Conservation (phyloP, 768 basidiomycete genomes). For the Antrodiella citrinella region DNA sequence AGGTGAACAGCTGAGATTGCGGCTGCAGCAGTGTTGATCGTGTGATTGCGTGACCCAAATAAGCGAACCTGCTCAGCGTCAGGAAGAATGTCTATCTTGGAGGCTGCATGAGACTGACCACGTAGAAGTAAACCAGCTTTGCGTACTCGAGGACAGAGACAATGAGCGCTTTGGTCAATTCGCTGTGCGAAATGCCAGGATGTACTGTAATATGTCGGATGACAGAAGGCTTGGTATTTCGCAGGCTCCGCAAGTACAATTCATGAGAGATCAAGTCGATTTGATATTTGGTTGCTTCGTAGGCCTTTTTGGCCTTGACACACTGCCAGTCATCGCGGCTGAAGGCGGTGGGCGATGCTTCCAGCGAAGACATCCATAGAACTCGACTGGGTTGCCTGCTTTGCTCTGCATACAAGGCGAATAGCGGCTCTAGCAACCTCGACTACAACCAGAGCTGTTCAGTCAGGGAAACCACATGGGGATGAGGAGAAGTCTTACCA, state of each 20-base stretch:
- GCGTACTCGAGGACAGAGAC: slow-evolving; percentile 36
- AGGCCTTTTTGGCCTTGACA: slow-evolving; percentile 49
- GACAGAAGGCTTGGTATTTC: slow-evolving; percentile 10
- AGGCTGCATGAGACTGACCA: slow-evolving; percentile 37
- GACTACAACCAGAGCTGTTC: slow-evolving; percentile 35
- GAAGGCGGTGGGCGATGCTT: slow-evolving; percentile 46
- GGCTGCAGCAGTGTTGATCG: slow-evolving; percentile 53
- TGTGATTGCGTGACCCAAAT: slow-evolving; percentile 59
- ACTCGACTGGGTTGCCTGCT: slow-evolving; percentile 45
- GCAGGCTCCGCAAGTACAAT: slow-evolving; percentile 40
- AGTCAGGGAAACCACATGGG: not conserved
- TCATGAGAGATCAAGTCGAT: slow-evolving; percentile 56
- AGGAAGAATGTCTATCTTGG: not conserved
- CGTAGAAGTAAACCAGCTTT: slow-evolving; percentile 51
- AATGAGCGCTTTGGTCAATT: slow-evolving; percentile 43
- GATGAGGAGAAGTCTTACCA: slow-evolving; percentile 53
- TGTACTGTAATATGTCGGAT: slow-evolving; percentile 56
- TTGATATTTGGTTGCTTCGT: slow-evolving; percentile 70
- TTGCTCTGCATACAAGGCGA: slow-evolving; percentile 32
- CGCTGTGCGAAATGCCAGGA: slow-evolving; percentile 64
- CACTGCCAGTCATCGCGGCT: slow-evolving; percentile 69
- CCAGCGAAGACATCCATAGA: slow-evolving; percentile 74
- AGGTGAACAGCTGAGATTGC: slow-evolving; percentile 62
- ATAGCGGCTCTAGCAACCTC: slow-evolving; percentile 47
- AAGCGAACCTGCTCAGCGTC: slow-evolving; percentile 45